These are phyloP conservation scores for Acanthamoeba castellanii DNA, from an alignment of 208 protist species.

Conservation along the genomic window DNA sequence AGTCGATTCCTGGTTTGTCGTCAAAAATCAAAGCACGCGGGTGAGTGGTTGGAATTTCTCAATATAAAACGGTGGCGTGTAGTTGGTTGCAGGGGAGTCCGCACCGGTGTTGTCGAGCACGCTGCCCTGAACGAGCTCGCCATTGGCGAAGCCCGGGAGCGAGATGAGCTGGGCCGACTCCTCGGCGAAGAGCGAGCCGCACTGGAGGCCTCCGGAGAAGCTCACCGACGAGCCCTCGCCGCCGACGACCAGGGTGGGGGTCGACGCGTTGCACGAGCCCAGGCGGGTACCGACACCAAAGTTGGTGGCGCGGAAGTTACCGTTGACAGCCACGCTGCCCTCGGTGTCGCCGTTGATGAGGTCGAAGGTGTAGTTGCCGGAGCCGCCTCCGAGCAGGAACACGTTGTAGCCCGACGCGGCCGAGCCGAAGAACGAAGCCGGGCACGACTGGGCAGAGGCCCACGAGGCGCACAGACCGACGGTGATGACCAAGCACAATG, in stretches of 20 bases:
- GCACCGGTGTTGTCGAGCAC: neutral
- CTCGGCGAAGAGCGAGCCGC: conserved; percentile 28
- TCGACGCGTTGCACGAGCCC: neutral
- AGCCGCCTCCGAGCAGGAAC: conserved; percentile 20
- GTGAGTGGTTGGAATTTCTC: no score
- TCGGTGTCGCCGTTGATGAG: conserved; percentile 42
- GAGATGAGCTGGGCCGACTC: neutral
- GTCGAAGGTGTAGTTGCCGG: conserved; percentile 4
- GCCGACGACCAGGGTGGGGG: neutral
- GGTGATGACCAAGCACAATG: conserved; percentile 6
- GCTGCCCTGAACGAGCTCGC: conserved; percentile 28
- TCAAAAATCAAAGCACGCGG: neutral
- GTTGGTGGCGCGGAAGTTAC: conserved; percentile 35
- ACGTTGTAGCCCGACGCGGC: conserved; percentile 25
- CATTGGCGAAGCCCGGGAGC: conserved; percentile 15
- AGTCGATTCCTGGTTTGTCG: neutral
- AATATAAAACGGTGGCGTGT: no score
- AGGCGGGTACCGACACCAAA: neutral
- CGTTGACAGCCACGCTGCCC: conserved; percentile 11
- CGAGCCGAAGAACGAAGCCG: neutral
- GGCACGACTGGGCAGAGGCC: conserved; percentile 27
- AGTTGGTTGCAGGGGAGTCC: neutral
- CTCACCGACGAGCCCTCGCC: neutral
- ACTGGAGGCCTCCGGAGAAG: conserved; percentile 33
- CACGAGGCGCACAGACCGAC: neutral